Base-by-base conservation (phyloP, 2,329 filamentous ascomycete species). In the Emergomyces pasteurianus region DNA sequence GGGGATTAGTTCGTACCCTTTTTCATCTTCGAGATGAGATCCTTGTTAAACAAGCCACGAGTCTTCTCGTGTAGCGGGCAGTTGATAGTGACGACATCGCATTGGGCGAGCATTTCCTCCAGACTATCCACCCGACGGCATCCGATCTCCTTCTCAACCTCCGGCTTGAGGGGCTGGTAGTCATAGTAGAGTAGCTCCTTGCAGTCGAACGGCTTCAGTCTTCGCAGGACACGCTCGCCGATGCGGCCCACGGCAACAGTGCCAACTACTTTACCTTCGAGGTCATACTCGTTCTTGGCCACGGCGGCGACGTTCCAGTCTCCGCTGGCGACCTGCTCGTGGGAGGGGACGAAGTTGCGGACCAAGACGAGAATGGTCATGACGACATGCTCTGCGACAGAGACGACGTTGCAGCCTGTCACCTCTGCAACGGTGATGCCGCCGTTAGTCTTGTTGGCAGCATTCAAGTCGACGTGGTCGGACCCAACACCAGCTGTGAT, bases 121-220 rank as follows among this genome's bases (percentile, higher is more conserved):
- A 99, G 86, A 71, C 75, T 83, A 56, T 92, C 88, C 63, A 97
- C 91, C 64, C 94, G 86, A 71, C 90, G 85, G 84, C 87, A 92
- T 76, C 92, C 92, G 78, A 97, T 97, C 82, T 96, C 92, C 78
- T 88, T 86, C 85, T 97, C 92, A 70, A 86, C 82, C 81, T 96
- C 91, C 63, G 90, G 73, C 63, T 79, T 82, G 66, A 99, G 83
- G 58, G 92, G 91, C 84, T 99, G 94, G 88, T 99, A 99, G 81
- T 99, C 94, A 76, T 89, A 97, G 89, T 99, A 99, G 66, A 97
- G 85, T 58, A 99, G 85, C 83, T 97, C 92, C 87, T 96, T 96
- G 90, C 94, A 99, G 83, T 96, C 92, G 74, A 99, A 99, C 67
- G 92, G 81, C 86, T 95, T 95, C 71, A 99, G 87, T 67, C 94